Evolutionary conservation across 139 green algal species (phyloP), one percentile per base, ranked within the genome.

Genomic region (Chlamydomonas sphaeroides): DNA sequence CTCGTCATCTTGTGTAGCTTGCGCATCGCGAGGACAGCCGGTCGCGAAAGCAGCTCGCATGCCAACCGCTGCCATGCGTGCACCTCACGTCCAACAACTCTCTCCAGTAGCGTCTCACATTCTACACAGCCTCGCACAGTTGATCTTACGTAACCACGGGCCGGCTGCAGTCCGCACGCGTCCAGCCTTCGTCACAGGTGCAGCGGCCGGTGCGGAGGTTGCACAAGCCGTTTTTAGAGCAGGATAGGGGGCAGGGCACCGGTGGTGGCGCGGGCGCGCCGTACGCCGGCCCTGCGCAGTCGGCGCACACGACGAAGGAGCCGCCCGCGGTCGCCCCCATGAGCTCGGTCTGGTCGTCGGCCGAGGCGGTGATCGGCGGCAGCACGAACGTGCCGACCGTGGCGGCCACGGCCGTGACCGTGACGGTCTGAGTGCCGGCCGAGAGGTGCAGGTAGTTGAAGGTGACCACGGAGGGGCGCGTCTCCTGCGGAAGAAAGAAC

Each of bases 261-360:
- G 88, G 68, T 14, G 70, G 30, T 6, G 68, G 26, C 38, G 48
- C 53, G 49, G 39, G 42, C 41, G 71, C 67, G 26, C 41, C 78
- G 35, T 53, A 39, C 5, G 68, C 67, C 25, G 56, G 65, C 15
- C 23, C 25, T 2, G 38, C 17, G 45, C 56, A 74, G 49, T 45
- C 36, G 6, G n/a, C 70, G 41, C 83, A 85, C 61, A 92, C 78
- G 2, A 26, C 72, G 57, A 92, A 57, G 49, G 36, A 51, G 42
- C 74, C 71, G 7, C 45, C 80, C 15, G 84, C 84, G 4, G 84
- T 88, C n/a, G 86, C 78, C 28, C 89, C 89, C 80, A 89, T 83
- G 17, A 88, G 78, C 87, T 95, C 91, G 3, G 91, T 89, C 80
- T 95, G 92, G 65, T 87, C 51, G 35, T 88, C 68, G 36, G 88